Base-by-base conservation (phyloP, 192 early-diverging fungal species). In the Pilobolus umbonatus region DNA sequence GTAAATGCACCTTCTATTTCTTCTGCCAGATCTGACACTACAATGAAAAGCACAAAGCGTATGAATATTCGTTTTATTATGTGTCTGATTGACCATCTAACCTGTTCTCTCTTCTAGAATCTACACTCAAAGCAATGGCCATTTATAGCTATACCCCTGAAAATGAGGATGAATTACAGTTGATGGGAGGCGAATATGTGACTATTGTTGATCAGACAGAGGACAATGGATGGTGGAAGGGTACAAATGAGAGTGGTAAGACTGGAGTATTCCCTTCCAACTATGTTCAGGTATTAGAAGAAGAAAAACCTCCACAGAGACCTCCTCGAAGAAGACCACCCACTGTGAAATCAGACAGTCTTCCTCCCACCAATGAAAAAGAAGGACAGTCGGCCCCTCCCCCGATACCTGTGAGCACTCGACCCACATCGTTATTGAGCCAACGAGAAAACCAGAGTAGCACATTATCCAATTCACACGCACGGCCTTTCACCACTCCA, bases 161-260 rank as follows among this genome's bases (percentile, higher is more conserved):
- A 19, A 70, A 60, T 12, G 67, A 76, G 77, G 80, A 80, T 47
- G 80, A 83, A 43, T 63, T 83, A 22, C 52, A 63, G 5, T 31
- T 83, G 5, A 51, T 61, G 19, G 65, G 69, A 53, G 78, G 76
- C n/a, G 65, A 66, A 35, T 66, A 67, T 19, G 47, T 83, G 25
- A 62, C 65, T 17, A 74, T 80, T 22, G 57, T 72, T 3, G 76
- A 80, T 28, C 73, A 75, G 53, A 57, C 65, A 42, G 70, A 65
- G 0, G 74, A 83, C 35, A 65, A 71, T 31, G 78, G 76, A 17
- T 83, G 80, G 80, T 83, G 76, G 78, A 67, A 47, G 42, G 80
- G 80, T 25, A 67, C 43, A 53, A 76, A 75, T 55, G 78, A 83
- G 53, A 65, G 72, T 39, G 76, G 76, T n/a, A 63, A 78, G n/a